These are phyloP conservation scores for Jackrogersella minutella DNA, from an alignment of 495 filamentous ascomycete species.

Conservation along the genomic window DNA sequence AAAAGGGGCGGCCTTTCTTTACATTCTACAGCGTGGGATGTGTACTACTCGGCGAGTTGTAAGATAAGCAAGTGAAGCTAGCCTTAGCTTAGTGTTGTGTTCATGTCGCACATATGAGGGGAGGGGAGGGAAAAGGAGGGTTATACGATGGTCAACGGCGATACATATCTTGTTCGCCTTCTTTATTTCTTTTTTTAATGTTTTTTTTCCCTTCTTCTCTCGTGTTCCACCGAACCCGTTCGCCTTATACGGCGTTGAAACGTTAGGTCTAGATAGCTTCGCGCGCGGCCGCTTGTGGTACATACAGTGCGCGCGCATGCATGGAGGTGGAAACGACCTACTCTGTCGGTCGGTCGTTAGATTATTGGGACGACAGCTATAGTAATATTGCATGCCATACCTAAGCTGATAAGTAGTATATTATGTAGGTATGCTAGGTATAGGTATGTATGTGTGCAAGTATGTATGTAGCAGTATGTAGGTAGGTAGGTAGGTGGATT, in stretches of 20 bases:
- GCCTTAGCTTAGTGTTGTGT: conserved; percentile 17
- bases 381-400: too few relatives aligned
- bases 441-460: too few relatives aligned
- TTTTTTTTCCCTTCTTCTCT: neutral
- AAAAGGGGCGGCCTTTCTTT: neutral
- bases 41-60: conserved; percentile 7
- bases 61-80: conserved; percentile 6
- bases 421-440: too few relatives aligned
- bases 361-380: too few relatives aligned
- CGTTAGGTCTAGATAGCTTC: conserved; percentile 10
- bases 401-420: too few relatives aligned
- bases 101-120: conserved; percentile 17
- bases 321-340: neutral
- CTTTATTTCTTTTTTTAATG: neutral
- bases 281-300: conserved; percentile 6
- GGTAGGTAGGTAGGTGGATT: too few relatives aligned
- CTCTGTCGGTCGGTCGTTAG: neutral
- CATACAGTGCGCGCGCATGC: conserved; percentile 9
- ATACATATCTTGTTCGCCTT: conserved; percentile 17
- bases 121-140: neutral
- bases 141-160: conserved; percentile 8
- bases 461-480: too few relatives aligned
- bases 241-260: conserved; percentile 20
- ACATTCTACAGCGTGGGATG: conserved; percentile 8
- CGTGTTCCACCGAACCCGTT: conserved; percentile 1